A percentile compares a stretch with the other conserved stretches of the same genome.
These are phyloP conservation scores for Zasmidium cellare DNA, from an alignment of 2,329 filamentous ascomycete species.

Conservation along the genomic window DNA sequence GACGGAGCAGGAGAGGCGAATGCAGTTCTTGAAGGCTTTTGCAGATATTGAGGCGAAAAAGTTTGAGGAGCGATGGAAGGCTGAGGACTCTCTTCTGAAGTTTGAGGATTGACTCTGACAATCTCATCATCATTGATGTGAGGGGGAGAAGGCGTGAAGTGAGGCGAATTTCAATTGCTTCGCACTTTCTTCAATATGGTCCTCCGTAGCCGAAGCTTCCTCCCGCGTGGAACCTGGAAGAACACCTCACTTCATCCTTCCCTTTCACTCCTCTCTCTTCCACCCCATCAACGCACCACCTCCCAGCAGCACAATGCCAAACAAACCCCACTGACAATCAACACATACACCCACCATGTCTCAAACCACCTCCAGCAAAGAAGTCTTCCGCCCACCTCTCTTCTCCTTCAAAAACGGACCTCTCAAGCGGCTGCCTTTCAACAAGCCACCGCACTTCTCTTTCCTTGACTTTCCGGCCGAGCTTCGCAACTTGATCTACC, in stretches of 20 bases:
- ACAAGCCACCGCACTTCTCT: background rate
- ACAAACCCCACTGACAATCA: background rate
- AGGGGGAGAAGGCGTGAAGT: no score
- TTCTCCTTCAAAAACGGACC: background rate
- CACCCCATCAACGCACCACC: no score
- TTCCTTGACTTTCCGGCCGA: background rate
- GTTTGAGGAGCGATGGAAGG: slow-evolving; percentile 5
- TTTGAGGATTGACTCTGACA: slow-evolving; percentile 4
- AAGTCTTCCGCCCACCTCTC: background rate
- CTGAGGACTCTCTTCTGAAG: slow-evolving; percentile 10
- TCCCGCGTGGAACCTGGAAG: background rate
- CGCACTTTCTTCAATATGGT: background rate
- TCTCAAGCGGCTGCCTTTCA: background rate
- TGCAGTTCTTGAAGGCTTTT: slow-evolving; percentile 6
- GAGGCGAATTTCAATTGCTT: no score
- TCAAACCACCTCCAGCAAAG: no score
- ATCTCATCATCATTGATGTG: no score
- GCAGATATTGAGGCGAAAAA: slow-evolving; percentile 11
- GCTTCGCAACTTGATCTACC: background rate
- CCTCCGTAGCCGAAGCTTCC: background rate
- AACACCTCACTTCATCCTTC: no score
- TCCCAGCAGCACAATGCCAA: background rate
- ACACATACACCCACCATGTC: background rate
- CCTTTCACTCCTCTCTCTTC: no score
- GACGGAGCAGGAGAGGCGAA: slow-evolving; percentile 2